Evolutionary conservation across 495 filamentous ascomycete genomes (phyloP).

Genomic region (Xylaria castorea): DNA sequence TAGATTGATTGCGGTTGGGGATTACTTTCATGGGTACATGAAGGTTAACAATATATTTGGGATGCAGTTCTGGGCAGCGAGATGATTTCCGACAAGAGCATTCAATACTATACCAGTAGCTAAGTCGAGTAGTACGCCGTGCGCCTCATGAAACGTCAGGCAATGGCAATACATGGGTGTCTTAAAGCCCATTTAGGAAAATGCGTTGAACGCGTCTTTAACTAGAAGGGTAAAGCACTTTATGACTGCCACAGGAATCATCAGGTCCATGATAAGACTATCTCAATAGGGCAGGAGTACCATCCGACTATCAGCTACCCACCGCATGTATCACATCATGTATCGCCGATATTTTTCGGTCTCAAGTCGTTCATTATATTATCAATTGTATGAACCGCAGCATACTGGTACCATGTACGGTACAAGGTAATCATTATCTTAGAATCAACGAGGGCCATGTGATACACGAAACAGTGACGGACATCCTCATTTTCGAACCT

Average conservation of each 20-base stretch:
- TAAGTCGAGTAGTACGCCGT: background rate
- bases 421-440: background rate
- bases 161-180: background rate
- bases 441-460: background rate
- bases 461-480: slow-evolving; percentile 9
- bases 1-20: background rate
- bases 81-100: background rate
- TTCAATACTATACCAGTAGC: background rate
- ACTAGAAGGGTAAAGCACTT: background rate
- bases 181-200: background rate
- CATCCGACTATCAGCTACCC: background rate
- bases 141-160: background rate
- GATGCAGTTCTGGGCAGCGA: background rate
- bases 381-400: background rate
- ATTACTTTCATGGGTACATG: background rate
- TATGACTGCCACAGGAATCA: background rate
- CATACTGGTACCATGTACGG: background rate
- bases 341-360: background rate
- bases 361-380: background rate
- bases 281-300: slow-evolving; percentile 7
- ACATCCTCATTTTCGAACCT: slow-evolving; percentile 1
- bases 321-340: slow-evolving; percentile 1
- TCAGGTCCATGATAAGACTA: slow-evolving; percentile 3
- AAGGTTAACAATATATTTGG: background rate
- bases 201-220: background rate